These are phyloP conservation scores for Rosa chinensis DNA, from an alignment of 306 rosid species.

Conservation along the genomic window DNA sequence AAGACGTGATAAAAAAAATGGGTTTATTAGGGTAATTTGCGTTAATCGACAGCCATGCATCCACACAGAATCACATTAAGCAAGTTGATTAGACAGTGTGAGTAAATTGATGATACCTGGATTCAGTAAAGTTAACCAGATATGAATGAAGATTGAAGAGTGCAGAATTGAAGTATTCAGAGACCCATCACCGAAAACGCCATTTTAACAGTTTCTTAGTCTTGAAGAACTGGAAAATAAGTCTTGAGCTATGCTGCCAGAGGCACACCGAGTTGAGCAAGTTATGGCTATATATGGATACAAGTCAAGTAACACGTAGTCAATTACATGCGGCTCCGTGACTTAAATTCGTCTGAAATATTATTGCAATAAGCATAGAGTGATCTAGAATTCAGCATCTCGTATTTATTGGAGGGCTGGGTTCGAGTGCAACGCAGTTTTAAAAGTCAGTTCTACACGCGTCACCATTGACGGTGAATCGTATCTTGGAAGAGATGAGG, in stretches of 20 bases:
- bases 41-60: background rate
- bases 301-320: background rate
- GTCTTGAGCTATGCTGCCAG: background rate
- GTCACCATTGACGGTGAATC: constrained; percentile 9
- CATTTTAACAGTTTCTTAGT: background rate
- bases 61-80: background rate
- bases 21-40: no score
- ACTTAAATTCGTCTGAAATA: background rate
- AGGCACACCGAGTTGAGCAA: background rate
- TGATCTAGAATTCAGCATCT: background rate
- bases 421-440: background rate
- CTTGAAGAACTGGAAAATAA: background rate
- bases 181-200: constrained; percentile 1
- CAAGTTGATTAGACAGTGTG: background rate
- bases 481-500: background rate
- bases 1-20: no score
- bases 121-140: background rate
- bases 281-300: background rate
- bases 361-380: no score
- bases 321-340: background rate
- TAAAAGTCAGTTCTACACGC: background rate
- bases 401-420: background rate
- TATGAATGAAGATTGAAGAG: background rate
- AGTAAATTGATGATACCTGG: background rate
- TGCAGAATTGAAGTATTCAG: background rate